Base-by-base conservation (phyloP, 139 green algal species). In the Dunaliella sp. region DNA sequence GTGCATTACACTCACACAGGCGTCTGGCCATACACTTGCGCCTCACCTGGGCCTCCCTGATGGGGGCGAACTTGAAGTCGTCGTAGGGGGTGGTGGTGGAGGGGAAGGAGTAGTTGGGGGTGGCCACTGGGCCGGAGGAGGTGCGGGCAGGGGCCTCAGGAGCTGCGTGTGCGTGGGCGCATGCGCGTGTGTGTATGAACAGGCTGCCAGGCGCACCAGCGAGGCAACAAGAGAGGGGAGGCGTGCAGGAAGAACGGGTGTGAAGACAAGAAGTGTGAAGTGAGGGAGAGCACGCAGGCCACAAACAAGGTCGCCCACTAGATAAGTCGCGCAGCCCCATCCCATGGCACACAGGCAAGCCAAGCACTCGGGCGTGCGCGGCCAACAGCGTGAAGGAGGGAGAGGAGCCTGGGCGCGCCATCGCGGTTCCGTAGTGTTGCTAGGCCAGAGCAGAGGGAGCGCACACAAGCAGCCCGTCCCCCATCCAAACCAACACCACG, bases 11-110 rank as follows among this genome's bases (percentile, higher is more conserved):
- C n/a, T n/a, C n/a, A n/a, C n/a, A n/a, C n/a, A n/a, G n/a, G n/a
- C n/a, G n/a, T n/a, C n/a, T n/a, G n/a, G 58, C 22, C 24, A 24
- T 26, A 81, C 26, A 36, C 0, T 3, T 34, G 21, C 24, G 35
- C n/a, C n/a, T n/a, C n/a, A 85, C 38, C 65, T 76, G 77, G 3
- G 94, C 88, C 93, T 98, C 95, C 1, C 90, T 86, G 90, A 98
- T 96, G 37, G 93, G 90, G 0, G 87, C 90, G 80, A 98, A 98
- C 57, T 86, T 92, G 89, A 87, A 94, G 87, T 91, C 86, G 80
- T 96, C 94, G 36, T 93, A 95, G 38, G 89, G 89, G 3, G 91
- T 93, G 77, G 87, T 86, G 57, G 79, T 86, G 38, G 25, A 31
- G 0, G 74, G 74, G 36, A 65, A 65, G 48, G 48, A 65, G 16